phyloP scores from a whole-genome alignment of 2,329 filamentous ascomycete species.

The Epicoccum nigrum region DNA sequence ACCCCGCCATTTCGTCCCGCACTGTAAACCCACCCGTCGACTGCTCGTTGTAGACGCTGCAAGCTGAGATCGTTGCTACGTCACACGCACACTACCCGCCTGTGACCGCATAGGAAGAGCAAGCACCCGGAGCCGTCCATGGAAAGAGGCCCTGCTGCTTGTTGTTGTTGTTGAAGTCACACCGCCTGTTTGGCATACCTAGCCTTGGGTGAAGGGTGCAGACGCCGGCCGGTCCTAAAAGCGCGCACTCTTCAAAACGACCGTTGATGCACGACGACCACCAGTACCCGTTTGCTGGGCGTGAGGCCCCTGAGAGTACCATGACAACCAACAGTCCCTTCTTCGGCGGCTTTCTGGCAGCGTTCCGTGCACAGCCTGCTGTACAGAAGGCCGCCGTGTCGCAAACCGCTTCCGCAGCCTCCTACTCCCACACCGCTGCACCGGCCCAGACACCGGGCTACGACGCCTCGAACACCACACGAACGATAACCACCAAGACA shows the following conservation, averaged over 20 bases:
- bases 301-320: slow-evolving; percentile 29
- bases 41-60: slow-evolving; percentile 3
- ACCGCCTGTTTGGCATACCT: neutral
- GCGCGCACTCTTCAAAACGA: slow-evolving; percentile 10
- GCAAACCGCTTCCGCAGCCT: slow-evolving; percentile 44
- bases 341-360: slow-evolving; percentile 70
- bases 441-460: slow-evolving; percentile 48
- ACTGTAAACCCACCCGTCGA: slow-evolving; percentile 1
- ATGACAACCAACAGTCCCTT: slow-evolving; percentile 72
- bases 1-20: slow-evolving; percentile 18
- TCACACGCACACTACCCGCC: slow-evolving; percentile 25
- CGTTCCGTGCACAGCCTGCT: slow-evolving; percentile 68
- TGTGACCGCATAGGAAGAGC: slow-evolving; percentile 12
- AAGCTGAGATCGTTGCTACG: slow-evolving; percentile 24
- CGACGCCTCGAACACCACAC: slow-evolving; percentile 49
- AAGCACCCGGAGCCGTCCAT: neutral
- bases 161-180: neutral
- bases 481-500: slow-evolving; percentile 47
- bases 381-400: slow-evolving; percentile 62
- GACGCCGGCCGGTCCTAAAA: neutral
- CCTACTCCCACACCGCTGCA: slow-evolving; percentile 42
- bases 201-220: neutral
- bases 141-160: neutral
- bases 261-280: slow-evolving; percentile 39
- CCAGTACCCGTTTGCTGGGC: slow-evolving; percentile 27